Percentiles rank a stretch among this genome's conserved stretches.
Conservation (phyloP, 768 basidiomycete species). For the Calvatia gigantea region DNA sequence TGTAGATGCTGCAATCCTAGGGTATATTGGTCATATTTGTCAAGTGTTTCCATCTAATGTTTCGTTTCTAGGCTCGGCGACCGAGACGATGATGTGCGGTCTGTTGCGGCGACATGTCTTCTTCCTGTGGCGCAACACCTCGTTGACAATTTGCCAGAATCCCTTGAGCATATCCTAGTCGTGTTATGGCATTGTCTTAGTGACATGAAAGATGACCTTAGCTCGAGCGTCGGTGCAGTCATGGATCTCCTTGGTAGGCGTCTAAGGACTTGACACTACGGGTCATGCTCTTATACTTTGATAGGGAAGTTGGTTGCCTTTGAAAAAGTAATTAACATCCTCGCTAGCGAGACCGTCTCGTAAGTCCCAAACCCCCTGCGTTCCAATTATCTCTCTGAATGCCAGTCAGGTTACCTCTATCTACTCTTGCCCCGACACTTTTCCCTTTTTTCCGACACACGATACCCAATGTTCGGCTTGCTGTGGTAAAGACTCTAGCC, state of each 20-base stretch:
- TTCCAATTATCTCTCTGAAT: background rate
- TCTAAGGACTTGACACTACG: background rate
- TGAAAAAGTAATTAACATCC: constrained; percentile 70
- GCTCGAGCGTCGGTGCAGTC: constrained; percentile 93
- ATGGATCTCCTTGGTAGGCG: constrained; percentile 91
- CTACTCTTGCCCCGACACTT: constrained; percentile 79
- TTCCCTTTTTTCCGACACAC: constrained; percentile 99
- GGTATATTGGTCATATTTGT: constrained; percentile 48
- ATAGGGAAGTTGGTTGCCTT: constrained; percentile 82
- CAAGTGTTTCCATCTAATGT: constrained; percentile 1
- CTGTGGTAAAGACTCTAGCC: constrained; percentile 85
- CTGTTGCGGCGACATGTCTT: constrained; percentile 90
- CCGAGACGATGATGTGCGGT: constrained; percentile 92
- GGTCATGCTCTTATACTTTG: constrained; percentile 7
- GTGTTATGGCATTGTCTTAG: constrained; percentile 89
- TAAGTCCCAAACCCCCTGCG: constrained; percentile 40
- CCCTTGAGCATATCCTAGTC: constrained; percentile 68
- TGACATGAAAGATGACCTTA: constrained; percentile 94
- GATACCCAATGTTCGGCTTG: constrained; percentile 86
- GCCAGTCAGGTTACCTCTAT: constrained; percentile 65
- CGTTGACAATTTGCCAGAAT: constrained; percentile 69
- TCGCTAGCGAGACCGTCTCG: constrained; percentile 69
- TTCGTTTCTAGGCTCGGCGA: constrained; percentile 66
- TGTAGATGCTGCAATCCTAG: constrained; percentile 86
- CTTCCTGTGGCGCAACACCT: constrained; percentile 83